Percentiles rank a stretch among this genome's conserved stretches.
These are phyloP conservation scores for Panus rudis DNA, from an alignment of 768 basidiomycete genomes.

Conservation along the genomic window DNA sequence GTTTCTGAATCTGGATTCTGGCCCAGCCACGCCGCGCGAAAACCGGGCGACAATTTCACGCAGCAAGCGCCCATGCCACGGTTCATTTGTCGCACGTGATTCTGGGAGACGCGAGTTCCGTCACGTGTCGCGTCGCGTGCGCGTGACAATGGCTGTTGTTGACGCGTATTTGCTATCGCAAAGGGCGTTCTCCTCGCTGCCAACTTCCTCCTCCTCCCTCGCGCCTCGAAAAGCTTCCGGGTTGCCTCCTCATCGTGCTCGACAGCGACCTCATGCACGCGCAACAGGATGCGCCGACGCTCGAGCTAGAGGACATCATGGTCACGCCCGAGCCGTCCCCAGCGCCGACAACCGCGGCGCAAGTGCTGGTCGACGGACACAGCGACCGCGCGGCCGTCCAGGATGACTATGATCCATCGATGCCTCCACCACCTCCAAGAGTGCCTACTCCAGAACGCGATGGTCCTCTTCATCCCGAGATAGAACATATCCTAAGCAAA, in stretches of 20 bases:
- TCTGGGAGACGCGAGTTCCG: background rate
- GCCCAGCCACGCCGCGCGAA: background rate
- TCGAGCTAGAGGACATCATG: constrained; percentile 2
- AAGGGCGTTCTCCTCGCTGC: too few species aligned
- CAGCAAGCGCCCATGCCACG: background rate
- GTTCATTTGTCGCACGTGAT: background rate
- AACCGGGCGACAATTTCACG: background rate
- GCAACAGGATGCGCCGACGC: background rate
- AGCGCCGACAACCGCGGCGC: background rate
- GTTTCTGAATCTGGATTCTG: background rate
- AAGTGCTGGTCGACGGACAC: background rate
- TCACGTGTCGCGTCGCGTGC: background rate
- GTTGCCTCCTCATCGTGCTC: background rate
- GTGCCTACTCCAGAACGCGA: background rate
- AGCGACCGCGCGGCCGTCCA: background rate
- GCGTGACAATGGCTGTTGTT: background rate
- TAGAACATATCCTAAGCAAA: background rate
- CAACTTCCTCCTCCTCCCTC: too few species aligned
- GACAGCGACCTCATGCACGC: background rate
- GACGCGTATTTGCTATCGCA: background rate
- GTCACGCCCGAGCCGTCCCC: constrained; percentile 3
- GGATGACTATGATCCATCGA: background rate
- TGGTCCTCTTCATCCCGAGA: background rate
- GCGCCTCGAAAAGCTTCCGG: background rate
- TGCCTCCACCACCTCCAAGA: background rate